A percentile compares a stretch with the other conserved stretches of the same genome.
These are phyloP conservation scores for Euryodendron excelsum DNA, from an alignment of 148 eudicot species.

Conservation along the genomic window DNA sequence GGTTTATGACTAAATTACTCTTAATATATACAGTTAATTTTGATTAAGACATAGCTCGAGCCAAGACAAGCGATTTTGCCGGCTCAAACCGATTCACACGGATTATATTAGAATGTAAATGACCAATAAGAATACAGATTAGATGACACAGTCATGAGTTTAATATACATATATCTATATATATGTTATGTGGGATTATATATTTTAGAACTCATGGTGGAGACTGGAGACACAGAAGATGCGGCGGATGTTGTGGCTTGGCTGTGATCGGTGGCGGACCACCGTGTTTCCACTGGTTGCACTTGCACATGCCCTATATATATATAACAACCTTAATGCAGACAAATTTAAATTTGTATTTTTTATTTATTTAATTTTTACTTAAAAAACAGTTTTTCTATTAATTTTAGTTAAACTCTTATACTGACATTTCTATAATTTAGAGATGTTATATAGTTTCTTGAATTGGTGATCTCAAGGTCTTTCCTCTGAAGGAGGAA, in stretches of 20 bases:
- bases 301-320: neutral
- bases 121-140: neutral
- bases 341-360: constrained; percentile 6
- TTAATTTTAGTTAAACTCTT: neutral
- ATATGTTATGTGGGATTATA: neutral
- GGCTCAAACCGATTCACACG: constrained; percentile 13
- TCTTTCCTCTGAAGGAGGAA: neutral
- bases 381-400: neutral
- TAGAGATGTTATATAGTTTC: neutral
- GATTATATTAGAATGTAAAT: constrained; percentile 1
- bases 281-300: neutral
- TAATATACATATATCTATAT: no score
- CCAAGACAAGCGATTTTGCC: constrained; percentile 12
- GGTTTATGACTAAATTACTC: neutral
- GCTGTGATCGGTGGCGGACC: constrained; percentile 12
- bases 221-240: constrained; percentile 12
- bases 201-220: constrained; percentile 1
- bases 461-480: constrained; percentile 22
- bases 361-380: neutral
- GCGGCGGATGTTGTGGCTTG: constrained; percentile 13
- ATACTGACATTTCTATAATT: neutral
- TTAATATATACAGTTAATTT: neutral
- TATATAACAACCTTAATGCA: neutral
- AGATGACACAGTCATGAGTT: neutral
- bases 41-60: neutral